These are phyloP conservation scores for Corymbia calophylla DNA, from an alignment of 441 rosid genomes.

Conservation along the genomic window DNA sequence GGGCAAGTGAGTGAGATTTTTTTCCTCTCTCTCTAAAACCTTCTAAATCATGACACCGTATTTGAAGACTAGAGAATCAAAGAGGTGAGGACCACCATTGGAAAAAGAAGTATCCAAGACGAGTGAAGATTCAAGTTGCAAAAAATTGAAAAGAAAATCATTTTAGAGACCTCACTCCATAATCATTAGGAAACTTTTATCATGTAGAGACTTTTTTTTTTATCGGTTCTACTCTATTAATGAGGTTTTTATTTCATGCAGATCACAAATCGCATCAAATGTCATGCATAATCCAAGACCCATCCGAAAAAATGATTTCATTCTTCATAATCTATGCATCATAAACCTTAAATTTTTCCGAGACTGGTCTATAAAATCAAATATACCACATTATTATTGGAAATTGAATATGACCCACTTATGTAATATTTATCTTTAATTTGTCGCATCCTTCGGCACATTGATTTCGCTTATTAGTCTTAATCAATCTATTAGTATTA, in stretches of 20 bases:
- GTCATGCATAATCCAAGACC: rapidly evolving
- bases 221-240: too few species aligned
- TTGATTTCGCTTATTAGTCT: not conserved
- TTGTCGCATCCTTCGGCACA: too few species aligned
- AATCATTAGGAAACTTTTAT: too few species aligned
- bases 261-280: rapidly evolving
- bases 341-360: not conserved
- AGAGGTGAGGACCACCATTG: not conserved
- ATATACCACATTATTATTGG: rapidly evolving
- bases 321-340: not conserved
- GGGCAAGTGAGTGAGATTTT: not conserved
- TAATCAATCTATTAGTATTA: not conserved
- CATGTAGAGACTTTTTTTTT: too few species aligned
- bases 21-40: not conserved
- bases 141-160: not conserved
- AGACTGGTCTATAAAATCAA: not conserved
- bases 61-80: not conserved
- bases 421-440: not conserved
- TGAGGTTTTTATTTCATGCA: not conserved
- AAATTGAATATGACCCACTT: too few species aligned
- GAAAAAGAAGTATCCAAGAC: not conserved
- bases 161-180: not conserved
- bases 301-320: not conserved
- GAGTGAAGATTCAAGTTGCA: not conserved
- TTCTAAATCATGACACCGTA: not conserved